A percentile compares a stretch with the other conserved stretches of the same genome.
Evolutionary conservation across 2,329 filamentous ascomycete species (phyloP).

Genomic region (Westerdykella sp.): DNA sequence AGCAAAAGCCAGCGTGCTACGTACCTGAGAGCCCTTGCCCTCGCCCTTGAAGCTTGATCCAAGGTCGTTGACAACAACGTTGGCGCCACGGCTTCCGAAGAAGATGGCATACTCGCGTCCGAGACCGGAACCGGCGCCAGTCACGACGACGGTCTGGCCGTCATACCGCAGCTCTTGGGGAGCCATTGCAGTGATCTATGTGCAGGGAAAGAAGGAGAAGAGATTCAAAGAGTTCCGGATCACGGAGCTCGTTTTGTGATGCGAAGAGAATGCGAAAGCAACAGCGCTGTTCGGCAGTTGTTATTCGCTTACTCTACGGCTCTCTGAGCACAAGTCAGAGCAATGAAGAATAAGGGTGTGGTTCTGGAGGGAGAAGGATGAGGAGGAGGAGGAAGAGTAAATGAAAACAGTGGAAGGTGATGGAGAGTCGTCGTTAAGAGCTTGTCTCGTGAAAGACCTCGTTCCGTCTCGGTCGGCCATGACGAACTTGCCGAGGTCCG

Average conservation of each 20-base stretch:
- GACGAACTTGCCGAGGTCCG: slow-evolving; percentile 11
- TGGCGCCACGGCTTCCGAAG: slow-evolving; percentile 86
- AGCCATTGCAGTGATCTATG: slow-evolving; percentile 23
- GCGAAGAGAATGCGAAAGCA: background rate
- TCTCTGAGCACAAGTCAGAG: background rate
- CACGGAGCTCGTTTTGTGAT: slow-evolving; percentile 1
- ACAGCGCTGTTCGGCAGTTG: slow-evolving; percentile 3
- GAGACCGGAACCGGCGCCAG: slow-evolving; percentile 75
- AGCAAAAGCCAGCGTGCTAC: slow-evolving; percentile 14
- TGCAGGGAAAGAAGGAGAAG: slow-evolving; percentile 4
- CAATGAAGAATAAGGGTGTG: background rate
- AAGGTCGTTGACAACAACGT: slow-evolving; percentile 93
- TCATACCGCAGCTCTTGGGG: slow-evolving; percentile 64
- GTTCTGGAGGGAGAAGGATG: background rate
- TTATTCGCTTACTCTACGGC: background rate
- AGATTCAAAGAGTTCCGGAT: slow-evolving; percentile 3
- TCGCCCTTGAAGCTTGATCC: slow-evolving; percentile 91
- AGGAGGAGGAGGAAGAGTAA: background rate
- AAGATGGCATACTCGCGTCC: slow-evolving; percentile 80
- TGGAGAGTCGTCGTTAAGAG: slow-evolving; percentile 1
- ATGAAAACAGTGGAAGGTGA: background rate
- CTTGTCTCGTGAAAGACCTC: slow-evolving; percentile 5
- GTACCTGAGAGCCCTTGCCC: slow-evolving; percentile 77
- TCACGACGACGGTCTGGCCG: slow-evolving; percentile 83
- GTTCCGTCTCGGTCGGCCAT: slow-evolving; percentile 7